Evolutionary conservation across 257 asterid species (phyloP), one percentile per base, ranked within the genome.

Genomic region (Craterostigma plantagineum): DNA sequence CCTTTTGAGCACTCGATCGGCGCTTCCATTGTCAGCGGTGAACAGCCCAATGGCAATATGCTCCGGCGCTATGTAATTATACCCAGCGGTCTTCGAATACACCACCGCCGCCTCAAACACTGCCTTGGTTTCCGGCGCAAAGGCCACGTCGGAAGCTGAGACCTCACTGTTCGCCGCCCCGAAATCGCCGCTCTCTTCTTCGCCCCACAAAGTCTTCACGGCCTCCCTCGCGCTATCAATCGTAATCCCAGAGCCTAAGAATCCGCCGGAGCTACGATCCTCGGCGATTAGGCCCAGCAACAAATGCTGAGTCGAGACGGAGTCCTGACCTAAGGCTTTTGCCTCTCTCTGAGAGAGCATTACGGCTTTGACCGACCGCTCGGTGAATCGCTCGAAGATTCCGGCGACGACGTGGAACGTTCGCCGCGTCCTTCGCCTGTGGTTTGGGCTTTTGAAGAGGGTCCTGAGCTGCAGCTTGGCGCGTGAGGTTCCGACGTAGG

Each of bases 61-160:
- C 63, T 90, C 98, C 0, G 95, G 98, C 4, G 93, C 81, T 16
- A 90, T 80, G 57, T 63, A 90, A 72, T 83, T 83, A 49, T 83
- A 61, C 34, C 94, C 98, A 86, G 72, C 67, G 10, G 79, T 69
- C 77, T 51, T 76, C 9, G 98, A 90, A 65, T 79, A 90, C 77
- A 82, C 98, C 9, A 76, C 93, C 0, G 95, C 95, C n/a, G 95
- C 95, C 73, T 90, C 95, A 50, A 90, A 79, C 18, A 83, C 92
- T 8, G 76, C 69, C 56, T 90, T 90, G 2, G 92, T 66, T 65
- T 72, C 60, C 0, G 66, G 14, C 0, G 93, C 75, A 57, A 90
- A 90, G 10, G 93, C 75, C 61, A 90, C 72, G 55, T 79, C 93
- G 37, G 95, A 74, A 9, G 95, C 92, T 9, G 90, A 77, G 7